Base-by-base conservation (phyloP, 441 rosid species). In the Cnidoscolus chayamansa region DNA sequence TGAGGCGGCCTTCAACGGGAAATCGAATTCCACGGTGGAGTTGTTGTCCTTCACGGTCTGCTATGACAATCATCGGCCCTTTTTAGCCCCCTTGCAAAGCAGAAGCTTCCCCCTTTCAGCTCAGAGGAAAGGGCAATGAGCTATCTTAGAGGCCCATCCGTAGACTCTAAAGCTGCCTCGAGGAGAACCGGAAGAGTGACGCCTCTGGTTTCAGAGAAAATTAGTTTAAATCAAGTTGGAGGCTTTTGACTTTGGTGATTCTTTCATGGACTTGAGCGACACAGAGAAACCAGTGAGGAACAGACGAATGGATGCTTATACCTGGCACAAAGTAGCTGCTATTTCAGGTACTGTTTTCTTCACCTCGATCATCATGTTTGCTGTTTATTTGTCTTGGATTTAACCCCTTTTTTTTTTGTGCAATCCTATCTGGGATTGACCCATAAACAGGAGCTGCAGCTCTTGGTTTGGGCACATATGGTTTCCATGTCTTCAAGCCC, bases 311-410 rank as follows among this genome's bases (percentile, higher is more conserved):
- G 73, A 87, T 80, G 87, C 91, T 80, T 50, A 60, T 47, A 71
- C 81, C 9, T 94, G 97, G 97, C 98, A 88, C 88, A 94, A 89
- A 78, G 83, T 94, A 53, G 94, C 95, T 40, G 93, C 89, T 16
- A 53, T 92, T 61, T 89, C 93, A 4, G 95, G 97, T 88, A 70
- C 62, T 65, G 17, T 12, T n/a, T 7, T 53, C 11, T 13, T 16
- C 56, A 3, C 13, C 31, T 63, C 56, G 5, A 40, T 25, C 57
- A 17, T 60, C 50, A 25, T 25, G 25, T 32, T 4, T 48, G 3
- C 32, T 68, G 30, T 19, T 4, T 45, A 1, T 10, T 32, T 12
- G 8, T 20, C 1, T 35, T 54, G 51, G 17, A 7, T 55, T 48
- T 10, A 31, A 57, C 17, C 10, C 9, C 11, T 57, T 6, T 0